A percentile compares a stretch with the other conserved stretches of the same genome.
Conservation (phyloP, 2,329 filamentous ascomycete genomes). For the Aspergillus spinulosporus region DNA sequence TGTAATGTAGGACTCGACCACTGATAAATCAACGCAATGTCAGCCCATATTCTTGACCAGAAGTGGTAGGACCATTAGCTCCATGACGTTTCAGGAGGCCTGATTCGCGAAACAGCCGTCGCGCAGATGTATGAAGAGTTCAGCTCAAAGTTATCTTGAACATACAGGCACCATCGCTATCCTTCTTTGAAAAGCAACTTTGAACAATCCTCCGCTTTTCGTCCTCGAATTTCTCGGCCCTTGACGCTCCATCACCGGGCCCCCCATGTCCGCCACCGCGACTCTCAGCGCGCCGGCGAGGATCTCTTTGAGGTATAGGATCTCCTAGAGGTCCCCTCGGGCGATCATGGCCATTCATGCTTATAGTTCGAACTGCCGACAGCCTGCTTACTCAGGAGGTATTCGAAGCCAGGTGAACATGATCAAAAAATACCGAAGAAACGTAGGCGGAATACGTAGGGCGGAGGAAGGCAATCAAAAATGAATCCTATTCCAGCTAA, state of each 20-base stretch:
- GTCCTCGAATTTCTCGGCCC: constrained; percentile 89
- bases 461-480: constrained; percentile 6
- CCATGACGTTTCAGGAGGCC: neutral
- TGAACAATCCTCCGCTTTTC: constrained; percentile 94
- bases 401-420: constrained; percentile 35
- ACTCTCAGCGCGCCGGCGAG: constrained; percentile 35
- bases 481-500: constrained; percentile 12
- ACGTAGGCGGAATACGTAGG: constrained; percentile 18
- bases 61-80: neutral
- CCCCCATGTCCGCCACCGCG: constrained; percentile 32
- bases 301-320: constrained; percentile 31
- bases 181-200: constrained; percentile 89
- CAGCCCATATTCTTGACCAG: constrained; percentile 15
- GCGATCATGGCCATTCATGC: constrained; percentile 42
- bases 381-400: constrained; percentile 29
- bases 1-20: constrained; percentile 94
- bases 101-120: neutral
- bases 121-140: constrained; percentile 17
- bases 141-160: constrained; percentile 23
- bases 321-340: constrained; percentile 35
- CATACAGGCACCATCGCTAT: constrained; percentile 81
- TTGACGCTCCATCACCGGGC: constrained; percentile 38
- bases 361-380: constrained; percentile 24
- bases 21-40: constrained; percentile 48
- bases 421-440: constrained; percentile 25